Conservation (phyloP, 106 monocot genomes). For the Dioscorea dumetorum region DNA sequence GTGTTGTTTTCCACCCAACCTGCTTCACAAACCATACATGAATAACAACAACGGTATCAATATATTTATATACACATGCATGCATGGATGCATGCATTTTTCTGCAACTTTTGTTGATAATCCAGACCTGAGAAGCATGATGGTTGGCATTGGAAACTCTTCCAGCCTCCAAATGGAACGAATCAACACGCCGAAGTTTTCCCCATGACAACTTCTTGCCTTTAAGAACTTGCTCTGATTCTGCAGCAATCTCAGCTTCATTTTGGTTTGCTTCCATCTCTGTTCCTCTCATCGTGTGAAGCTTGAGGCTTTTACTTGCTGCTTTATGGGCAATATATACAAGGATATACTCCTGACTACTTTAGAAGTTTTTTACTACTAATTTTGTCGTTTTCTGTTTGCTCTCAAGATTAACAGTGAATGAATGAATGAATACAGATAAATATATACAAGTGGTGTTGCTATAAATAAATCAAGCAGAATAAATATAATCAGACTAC, state of each 20-base stretch:
- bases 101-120: not conserved
- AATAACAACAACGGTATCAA: not conserved
- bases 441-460: too few relatives aligned
- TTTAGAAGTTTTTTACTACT: too few relatives aligned
- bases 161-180: slow-evolving; percentile 10
- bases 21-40: slow-evolving; percentile 5
- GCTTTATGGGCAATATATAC: slow-evolving; percentile 2
- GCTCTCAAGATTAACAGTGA: too few relatives aligned
- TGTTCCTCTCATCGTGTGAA: not conserved
- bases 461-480: too few relatives aligned
- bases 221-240: not conserved
- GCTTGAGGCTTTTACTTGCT: not conserved
- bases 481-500: too few relatives aligned
- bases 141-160: not conserved
- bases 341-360: not conserved
- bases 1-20: slow-evolving; percentile 24
- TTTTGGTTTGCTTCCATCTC: not conserved
- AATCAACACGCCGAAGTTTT: slow-evolving; percentile 6
- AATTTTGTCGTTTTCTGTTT: too few relatives aligned
- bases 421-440: too few relatives aligned
- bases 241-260: not conserved
- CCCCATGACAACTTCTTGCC: not conserved
- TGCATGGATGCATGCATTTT: too few relatives aligned
- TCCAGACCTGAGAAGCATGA: not conserved
- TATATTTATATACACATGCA: not conserved